These are phyloP conservation scores for Trichoderma gamsii DNA, from an alignment of 495 filamentous ascomycete genomes.

Conservation along the genomic window DNA sequence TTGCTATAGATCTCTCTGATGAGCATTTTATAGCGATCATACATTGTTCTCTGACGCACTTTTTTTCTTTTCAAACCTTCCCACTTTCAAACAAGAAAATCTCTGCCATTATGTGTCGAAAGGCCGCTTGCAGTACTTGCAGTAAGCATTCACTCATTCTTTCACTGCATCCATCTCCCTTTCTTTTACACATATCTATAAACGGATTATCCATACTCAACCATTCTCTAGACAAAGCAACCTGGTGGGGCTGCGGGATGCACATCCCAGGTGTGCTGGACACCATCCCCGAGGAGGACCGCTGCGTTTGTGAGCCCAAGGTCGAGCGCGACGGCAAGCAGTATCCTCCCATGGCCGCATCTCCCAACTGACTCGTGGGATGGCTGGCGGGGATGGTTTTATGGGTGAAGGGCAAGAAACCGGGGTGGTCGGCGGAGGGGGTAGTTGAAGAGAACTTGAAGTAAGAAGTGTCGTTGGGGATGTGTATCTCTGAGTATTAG, in stretches of 20 bases:
- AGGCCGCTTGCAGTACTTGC: conserved; percentile 26
- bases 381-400: conserved; percentile 8
- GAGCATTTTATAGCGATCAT: too few species aligned
- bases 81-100: not conserved
- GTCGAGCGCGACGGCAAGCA: conserved; percentile 53
- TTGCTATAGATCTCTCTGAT: not conserved
- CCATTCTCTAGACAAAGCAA: conserved; percentile 49
- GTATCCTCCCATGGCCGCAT: conserved; percentile 53
- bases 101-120: conserved; percentile 28
- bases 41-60: not conserved
- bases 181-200: not conserved
- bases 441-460: conserved; percentile 16
- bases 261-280: conserved; percentile 67
- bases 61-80: not conserved
- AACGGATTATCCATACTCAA: not conserved
- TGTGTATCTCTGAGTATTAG: not conserved
- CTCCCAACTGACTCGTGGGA: conserved; percentile 14
- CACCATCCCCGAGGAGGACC: conserved; percentile 47
- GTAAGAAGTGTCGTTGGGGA: not conserved
- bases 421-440: conserved; percentile 14
- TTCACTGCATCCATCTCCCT: not conserved
- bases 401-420: conserved; percentile 9
- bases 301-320: conserved; percentile 60
- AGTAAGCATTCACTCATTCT: conserved; percentile 19
- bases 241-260: conserved; percentile 66